Percentiles rank a stretch among this genome's conserved stretches.
Evolutionary conservation across 2,329 filamentous ascomycete genomes (phyloP).

Genomic region (Fusarium miscanthi): DNA sequence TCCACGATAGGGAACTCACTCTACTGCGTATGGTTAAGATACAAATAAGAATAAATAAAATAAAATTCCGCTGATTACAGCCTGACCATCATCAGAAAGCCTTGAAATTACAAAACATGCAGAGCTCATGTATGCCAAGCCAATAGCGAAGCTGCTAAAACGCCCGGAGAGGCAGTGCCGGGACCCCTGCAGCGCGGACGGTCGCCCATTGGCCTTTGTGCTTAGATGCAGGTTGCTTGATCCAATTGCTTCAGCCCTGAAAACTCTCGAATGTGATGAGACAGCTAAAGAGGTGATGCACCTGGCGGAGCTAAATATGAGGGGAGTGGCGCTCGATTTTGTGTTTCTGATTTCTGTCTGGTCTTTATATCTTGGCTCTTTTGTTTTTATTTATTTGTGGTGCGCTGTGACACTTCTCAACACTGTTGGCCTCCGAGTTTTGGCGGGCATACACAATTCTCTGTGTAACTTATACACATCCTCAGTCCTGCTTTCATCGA

Average conservation of each 20-base stretch:
- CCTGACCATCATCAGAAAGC: not conserved
- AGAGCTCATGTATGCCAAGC: not conserved
- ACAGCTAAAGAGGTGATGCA: not conserved
- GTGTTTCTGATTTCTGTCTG: not conserved
- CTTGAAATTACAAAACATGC: not conserved
- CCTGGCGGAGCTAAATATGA: constrained; percentile 8
- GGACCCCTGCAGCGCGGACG: not conserved
- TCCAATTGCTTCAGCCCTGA: not conserved
- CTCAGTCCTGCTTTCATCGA: not conserved
- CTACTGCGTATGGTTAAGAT: too few species aligned
- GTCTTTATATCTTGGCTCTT: not conserved
- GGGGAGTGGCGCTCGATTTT: not conserved
- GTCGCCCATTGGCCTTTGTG: not conserved
- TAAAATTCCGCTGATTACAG: not conserved
- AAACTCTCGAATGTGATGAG: not conserved
- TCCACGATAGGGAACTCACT: not conserved
- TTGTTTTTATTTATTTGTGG: not conserved
- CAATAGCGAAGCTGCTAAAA: not conserved
- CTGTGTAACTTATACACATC: not conserved
- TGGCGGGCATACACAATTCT: not conserved
- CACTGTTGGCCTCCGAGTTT: not conserved
- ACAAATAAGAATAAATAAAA: too few species aligned
- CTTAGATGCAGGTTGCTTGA: not conserved
- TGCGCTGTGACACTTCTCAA: not conserved
- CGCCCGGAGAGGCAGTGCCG: constrained; percentile 26